These are phyloP conservation scores for Colletotrichum aenigma DNA, from an alignment of 2,329 filamentous ascomycete genomes.

Conservation along the genomic window DNA sequence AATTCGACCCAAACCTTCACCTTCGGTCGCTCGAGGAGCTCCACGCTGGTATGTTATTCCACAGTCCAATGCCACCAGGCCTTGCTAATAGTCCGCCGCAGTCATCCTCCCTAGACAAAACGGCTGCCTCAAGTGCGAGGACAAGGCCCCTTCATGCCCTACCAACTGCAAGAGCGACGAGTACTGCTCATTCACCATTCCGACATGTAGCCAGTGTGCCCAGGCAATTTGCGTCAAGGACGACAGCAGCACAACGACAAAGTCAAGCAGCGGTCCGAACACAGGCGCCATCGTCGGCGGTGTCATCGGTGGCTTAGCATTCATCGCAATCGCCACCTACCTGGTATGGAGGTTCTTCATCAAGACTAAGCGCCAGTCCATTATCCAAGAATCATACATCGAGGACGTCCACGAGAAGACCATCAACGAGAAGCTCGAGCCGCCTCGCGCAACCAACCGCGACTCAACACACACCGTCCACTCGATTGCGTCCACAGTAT, in stretches of 20 bases:
- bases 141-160: constrained; percentile 47
- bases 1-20: constrained; percentile 20
- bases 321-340: constrained; percentile 76
- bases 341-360: constrained; percentile 88
- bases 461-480: constrained; percentile 84
- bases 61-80: background rate
- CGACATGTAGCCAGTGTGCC: constrained; percentile 52
- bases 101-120: constrained; percentile 42
- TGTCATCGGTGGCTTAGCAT: constrained; percentile 82
- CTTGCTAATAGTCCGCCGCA: background rate
- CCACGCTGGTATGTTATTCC: constrained; percentile 8
- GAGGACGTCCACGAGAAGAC: constrained; percentile 63
- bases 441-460: constrained; percentile 60
- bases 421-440: constrained; percentile 58
- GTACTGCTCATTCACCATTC: constrained; percentile 50
- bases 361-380: constrained; percentile 74
- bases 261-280: constrained; percentile 55
- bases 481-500: constrained; percentile 93
- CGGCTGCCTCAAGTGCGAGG: constrained; percentile 51
- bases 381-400: constrained; percentile 57
- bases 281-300: constrained; percentile 89
- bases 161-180: constrained; percentile 40
- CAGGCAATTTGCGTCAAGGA: constrained; percentile 49
- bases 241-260: constrained; percentile 20
- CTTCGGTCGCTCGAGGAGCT: constrained; percentile 21